Base-by-base conservation (phyloP, 768 basidiomycete species). In the Boletus tomentosulus region DNA sequence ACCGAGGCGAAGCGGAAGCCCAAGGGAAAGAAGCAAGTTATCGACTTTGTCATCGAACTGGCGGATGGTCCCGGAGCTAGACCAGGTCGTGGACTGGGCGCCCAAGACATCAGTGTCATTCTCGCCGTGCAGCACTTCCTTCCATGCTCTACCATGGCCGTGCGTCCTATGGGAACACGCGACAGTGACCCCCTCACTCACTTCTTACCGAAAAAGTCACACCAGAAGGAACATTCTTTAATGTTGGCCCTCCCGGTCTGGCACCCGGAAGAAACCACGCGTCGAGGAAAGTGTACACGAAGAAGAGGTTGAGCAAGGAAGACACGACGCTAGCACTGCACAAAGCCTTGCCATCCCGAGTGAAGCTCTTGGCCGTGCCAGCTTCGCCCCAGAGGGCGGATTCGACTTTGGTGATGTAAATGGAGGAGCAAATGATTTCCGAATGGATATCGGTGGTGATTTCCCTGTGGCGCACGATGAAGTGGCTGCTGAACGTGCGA, bases 21-120 rank as follows among this genome's bases (percentile, higher is more conserved):
- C 69, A 84, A 81, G 59, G 85, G 87, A 64, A 91, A 86, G 78
- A 95, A 88, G 70, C 87, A 90, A 59, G 90, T 94, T 43, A 88
- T 96, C 51, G 95, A 98, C 68, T 79, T 82, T n/a, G 82, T 92
- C 42, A 94, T 89, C 7, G 94, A 98, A 69, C 80, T 94, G 42
- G 78, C 80, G 41, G 83, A 84, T 53, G 83, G 84, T 3, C 80
- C 79, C 27, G 79, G 82, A 25, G 74, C 74, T 6, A 74, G 76
- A 56, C 68, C 75, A 48, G 79, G 83, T 39, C 80, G 86, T 44
- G 79, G 83, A n/a, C 67, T 84, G 24, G 82, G 80, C 24, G 77
- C 78, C 30, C 82, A 80, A 39, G 79, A 82, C 53, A 81, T 87
- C 51, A 85, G 83, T 50, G 79, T 78, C 51, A 93, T 94, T 58